A percentile compares a stretch with the other conserved stretches of the same genome.
phyloP scores from a whole-genome alignment of 805 yeast species.

The Candida peoriensis region DNA sequence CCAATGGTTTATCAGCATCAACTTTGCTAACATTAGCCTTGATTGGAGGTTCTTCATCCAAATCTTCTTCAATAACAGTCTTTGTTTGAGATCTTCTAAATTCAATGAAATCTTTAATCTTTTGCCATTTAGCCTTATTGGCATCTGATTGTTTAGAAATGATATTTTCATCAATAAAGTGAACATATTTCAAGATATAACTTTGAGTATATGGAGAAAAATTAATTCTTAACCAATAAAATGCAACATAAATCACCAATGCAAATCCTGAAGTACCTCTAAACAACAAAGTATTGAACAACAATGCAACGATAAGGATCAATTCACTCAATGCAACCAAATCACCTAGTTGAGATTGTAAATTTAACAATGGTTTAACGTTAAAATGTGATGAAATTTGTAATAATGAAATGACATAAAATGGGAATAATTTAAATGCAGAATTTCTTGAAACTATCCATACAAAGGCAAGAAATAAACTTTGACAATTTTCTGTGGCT shows the following conservation, averaged over 20 bases:
- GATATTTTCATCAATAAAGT: constrained; percentile 26
- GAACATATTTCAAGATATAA: constrained; percentile 25
- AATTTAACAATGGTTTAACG: constrained; percentile 34
- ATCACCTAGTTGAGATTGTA: constrained; percentile 35
- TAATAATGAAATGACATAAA: constrained; percentile 47
- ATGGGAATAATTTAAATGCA: constrained; percentile 61
- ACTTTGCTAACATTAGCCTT: neutral
- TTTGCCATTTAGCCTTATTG: constrained; percentile 32
- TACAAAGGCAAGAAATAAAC: constrained; percentile 43
- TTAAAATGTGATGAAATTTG: constrained; percentile 45
- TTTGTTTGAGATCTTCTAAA: constrained; percentile 34
- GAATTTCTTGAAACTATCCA: constrained; percentile 68
- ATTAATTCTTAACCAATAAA: constrained; percentile 70
- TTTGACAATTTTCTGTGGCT: constrained; percentile 75
- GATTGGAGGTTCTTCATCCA: neutral
- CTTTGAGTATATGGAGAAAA: constrained; percentile 39
- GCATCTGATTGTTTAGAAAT: constrained; percentile 27
- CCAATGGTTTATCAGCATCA: constrained; percentile 1
- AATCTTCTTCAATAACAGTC: constrained; percentile 11
- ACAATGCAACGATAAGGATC: constrained; percentile 44
- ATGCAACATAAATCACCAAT: constrained; percentile 47
- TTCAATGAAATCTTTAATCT: constrained; percentile 35
- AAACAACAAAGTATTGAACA: constrained; percentile 58
- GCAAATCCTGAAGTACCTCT: constrained; percentile 66
- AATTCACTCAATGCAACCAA: constrained; percentile 59